Conservation (phyloP, 2,329 filamentous ascomycete species). For the Lecanicillium sp. region DNA sequence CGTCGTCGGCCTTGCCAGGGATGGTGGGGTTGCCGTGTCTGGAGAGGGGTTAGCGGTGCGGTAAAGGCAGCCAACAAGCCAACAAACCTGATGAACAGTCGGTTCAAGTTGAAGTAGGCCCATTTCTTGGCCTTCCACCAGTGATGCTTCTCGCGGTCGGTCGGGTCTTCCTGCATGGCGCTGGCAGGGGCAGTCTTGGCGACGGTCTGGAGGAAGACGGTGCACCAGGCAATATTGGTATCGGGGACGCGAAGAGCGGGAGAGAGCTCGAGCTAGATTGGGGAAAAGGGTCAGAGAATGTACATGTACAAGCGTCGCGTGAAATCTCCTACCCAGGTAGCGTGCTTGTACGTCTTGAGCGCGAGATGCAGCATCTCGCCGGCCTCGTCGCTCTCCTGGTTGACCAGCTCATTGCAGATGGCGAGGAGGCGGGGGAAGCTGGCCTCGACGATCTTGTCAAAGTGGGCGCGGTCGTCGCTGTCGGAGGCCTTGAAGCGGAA, state of each 20-base stretch:
- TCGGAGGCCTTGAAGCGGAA: constrained; percentile 87
- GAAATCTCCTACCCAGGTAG: constrained; percentile 68
- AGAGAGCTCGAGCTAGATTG: constrained; percentile 75
- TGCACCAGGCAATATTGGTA: constrained; percentile 91
- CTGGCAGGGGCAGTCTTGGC: constrained; percentile 75
- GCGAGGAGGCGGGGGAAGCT: constrained; percentile 82
- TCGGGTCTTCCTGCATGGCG: constrained; percentile 75
- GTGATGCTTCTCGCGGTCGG: constrained; percentile 87
- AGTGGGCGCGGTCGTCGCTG: constrained; percentile 70
- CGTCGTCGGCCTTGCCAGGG: constrained; percentile 68
- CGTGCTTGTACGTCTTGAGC: constrained; percentile 96
- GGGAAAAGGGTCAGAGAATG: constrained; percentile 1
- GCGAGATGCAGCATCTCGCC: constrained; percentile 95
- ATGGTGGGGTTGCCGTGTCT: constrained; percentile 86
- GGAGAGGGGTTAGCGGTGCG: constrained; percentile 12
- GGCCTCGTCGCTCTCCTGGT: constrained; percentile 87
- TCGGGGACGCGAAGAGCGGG: constrained; percentile 70
- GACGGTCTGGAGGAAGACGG: constrained; percentile 85
- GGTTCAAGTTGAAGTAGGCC: constrained; percentile 96
- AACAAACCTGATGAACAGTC: constrained; percentile 79
- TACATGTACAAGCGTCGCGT: not conserved
- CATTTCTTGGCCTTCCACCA: constrained; percentile 99
- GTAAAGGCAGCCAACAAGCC: not conserved
- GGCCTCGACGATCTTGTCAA: constrained; percentile 88
- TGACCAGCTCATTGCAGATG: constrained; percentile 83